Evolutionary conservation across 2,329 filamentous ascomycete genomes (phyloP).

Genomic region (Exserohilum turcica): DNA sequence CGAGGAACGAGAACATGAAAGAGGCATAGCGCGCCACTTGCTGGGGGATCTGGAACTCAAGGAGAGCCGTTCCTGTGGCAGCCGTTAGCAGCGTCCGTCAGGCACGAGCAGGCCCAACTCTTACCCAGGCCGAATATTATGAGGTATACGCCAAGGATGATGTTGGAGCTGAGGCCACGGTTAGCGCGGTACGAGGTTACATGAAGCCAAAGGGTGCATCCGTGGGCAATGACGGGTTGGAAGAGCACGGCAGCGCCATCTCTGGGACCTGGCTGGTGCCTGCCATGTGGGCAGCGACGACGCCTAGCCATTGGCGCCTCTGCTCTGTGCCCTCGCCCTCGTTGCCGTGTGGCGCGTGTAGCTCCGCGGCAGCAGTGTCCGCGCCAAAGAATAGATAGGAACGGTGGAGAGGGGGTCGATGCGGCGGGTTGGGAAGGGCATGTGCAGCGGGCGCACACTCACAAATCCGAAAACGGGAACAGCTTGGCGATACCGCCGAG

Average conservation of each 20-base stretch:
- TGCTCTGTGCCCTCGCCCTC: background rate
- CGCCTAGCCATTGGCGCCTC: background rate
- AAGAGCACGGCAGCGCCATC: background rate
- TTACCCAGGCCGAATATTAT: conserved; percentile 87
- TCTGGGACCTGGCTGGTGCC: too few species aligned
- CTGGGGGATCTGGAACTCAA: conserved; percentile 92
- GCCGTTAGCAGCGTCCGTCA: conserved; percentile 19
- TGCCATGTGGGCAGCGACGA: background rate
- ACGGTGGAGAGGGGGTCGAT: background rate
- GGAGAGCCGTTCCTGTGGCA: conserved; percentile 63
- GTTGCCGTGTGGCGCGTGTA: background rate
- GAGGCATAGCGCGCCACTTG: conserved; percentile 92
- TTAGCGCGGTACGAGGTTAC: conserved; percentile 24
- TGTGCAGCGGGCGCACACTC: conserved; percentile 45
- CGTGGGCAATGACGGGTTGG: background rate
- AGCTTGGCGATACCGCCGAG: conserved; percentile 80
- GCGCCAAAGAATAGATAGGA: background rate
- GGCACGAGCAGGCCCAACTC: conserved; percentile 30
- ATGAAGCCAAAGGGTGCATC: background rate
- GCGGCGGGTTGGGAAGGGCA: conserved; percentile 1
- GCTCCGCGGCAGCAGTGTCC: background rate
- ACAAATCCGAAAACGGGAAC: conserved; percentile 57
- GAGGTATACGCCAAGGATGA: conserved; percentile 84
- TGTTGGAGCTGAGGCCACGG: conserved; percentile 60
- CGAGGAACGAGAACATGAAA: conserved; percentile 97